phyloP scores from a whole-genome alignment of 2,329 filamentous ascomycete species.

The Phialocephala sp. region DNA sequence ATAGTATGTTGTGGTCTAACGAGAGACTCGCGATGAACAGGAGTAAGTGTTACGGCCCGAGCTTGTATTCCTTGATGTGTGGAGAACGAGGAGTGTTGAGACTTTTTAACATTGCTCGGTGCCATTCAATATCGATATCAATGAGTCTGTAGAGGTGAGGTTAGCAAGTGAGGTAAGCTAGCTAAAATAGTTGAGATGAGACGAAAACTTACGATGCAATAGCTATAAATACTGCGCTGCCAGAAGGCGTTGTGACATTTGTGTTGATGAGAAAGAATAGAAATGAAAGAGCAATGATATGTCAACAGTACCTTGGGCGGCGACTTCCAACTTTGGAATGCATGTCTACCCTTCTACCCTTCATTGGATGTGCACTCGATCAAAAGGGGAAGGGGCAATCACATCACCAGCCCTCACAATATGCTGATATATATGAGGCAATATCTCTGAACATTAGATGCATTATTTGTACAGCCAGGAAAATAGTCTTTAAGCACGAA shows the following conservation, averaged over 20 bases:
- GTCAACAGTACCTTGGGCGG: too few species aligned
- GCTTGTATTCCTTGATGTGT: not conserved
- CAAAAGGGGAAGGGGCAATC: not conserved
- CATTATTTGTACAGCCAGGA: conserved; percentile 33
- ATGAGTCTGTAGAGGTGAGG: not conserved
- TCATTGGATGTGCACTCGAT: not conserved
- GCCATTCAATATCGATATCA: conserved; percentile 10
- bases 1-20: conserved; percentile 8
- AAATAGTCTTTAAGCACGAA: conserved; percentile 3
- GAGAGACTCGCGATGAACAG: conserved; percentile 23
- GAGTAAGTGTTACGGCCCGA: conserved; percentile 10
- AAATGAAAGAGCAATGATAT: conserved; percentile 2
- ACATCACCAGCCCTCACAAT: not conserved
- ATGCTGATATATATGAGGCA: not conserved
- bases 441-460: conserved; percentile 15
- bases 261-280: conserved; percentile 2
- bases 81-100: not conserved
- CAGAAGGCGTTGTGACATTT: conserved; percentile 16
- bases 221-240: conserved; percentile 31
- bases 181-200: not conserved
- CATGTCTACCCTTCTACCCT: not conserved
- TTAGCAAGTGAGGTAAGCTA: not conserved
- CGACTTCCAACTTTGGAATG: conserved; percentile 5
- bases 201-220: conserved; percentile 23
- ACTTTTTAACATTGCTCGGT: not conserved